Evolutionary conservation across 306 rosid species (phyloP), one percentile per base, ranked within the genome.

Genomic region (Carpinus fangiana): DNA sequence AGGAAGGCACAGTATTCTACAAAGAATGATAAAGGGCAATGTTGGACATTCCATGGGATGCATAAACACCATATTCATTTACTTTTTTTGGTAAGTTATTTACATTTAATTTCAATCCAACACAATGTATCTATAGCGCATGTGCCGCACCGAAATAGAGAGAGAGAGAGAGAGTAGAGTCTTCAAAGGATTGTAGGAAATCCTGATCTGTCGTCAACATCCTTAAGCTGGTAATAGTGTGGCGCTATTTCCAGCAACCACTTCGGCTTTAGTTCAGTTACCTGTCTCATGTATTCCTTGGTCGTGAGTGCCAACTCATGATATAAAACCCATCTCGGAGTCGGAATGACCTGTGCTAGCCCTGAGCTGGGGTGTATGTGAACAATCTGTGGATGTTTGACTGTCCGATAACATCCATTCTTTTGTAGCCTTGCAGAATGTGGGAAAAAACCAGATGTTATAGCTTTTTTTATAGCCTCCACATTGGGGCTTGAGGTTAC

Each of bases 281-380:
- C 98, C 93, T 92, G 97, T 91, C 98, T 88, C 97, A 92, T 92
- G 55, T 95, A 95, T 78, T 95, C 98, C 86, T 95, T 92, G 62
- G 96, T 85, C 47, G 98, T 92, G 51, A 93, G 96, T 47, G 91
- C 98, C 78, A 95, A 84, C 77, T 95, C 98, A 80, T 95, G 92
- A 78, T 95, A 95, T 61, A 95, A 73, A 52, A 85, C 96, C 98
- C 98, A 95, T 82, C 93, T 86, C 1, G 98, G 98, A 84, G 87
- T 86, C 1, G 98, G 98, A 84, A 88, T 98, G 78, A 90, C 85
- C 96, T 91, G 93, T 50, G 97, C 87, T 43, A 95, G 80, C 74
- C 98, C 98, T 2, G 96, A 90, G 86, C 97, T 92, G 47, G 98
- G 98, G 73, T 95, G 98, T 88, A 95, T 91, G 76, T 95, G 89